Base-by-base conservation (phyloP, 345 rosid species). In the Dovyalis caffra region DNA sequence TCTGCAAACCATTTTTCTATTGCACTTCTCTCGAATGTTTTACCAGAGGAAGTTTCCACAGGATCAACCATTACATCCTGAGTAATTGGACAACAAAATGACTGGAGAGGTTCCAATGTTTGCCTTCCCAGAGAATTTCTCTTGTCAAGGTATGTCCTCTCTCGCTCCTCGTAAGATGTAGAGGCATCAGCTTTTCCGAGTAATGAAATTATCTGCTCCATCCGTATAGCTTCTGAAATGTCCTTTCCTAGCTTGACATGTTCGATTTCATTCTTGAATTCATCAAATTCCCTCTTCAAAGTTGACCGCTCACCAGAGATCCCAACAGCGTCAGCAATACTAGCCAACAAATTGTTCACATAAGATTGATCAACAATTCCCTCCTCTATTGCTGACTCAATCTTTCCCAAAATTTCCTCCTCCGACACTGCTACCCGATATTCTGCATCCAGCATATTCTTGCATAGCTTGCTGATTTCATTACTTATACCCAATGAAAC, bases 11-110 rank as follows among this genome's bases (percentile, higher is more conserved):
- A 79, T 47, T 73, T 79, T 28, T 79, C 79, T 1, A 79, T 71
- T 37, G 79, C 73, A 71, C 73, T 67, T 71, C 79, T 79, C 68
- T 79, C 82, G 0, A 71, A 79, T 21, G 82, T 79, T 33, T 78
- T 67, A 47, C 79, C 79, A 5, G 76, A 66, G 15, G 79, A 79
- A 34, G 38, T 75, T 73, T 79, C 82, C 73, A 79, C 82, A 4
- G 82, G 82, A 56, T 79, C 79, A 29, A 31, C 75, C 82, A 79
- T 79, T 33, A 79, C 69, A 67, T 58, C 73, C 64, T 53, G 66
- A 62, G 82, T 79, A 43, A 79, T 75, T 2, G 79, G 79, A 66
- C 82, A 79, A 45, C n/a, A 71, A 75, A 79, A 79, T 14, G 82
- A 70, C 33, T 49, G 47, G 23, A 79, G 76, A 71, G 79, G 76